phyloP scores from a whole-genome alignment of 352 stramenopile species.

The Phytophthora megakarya region DNA sequence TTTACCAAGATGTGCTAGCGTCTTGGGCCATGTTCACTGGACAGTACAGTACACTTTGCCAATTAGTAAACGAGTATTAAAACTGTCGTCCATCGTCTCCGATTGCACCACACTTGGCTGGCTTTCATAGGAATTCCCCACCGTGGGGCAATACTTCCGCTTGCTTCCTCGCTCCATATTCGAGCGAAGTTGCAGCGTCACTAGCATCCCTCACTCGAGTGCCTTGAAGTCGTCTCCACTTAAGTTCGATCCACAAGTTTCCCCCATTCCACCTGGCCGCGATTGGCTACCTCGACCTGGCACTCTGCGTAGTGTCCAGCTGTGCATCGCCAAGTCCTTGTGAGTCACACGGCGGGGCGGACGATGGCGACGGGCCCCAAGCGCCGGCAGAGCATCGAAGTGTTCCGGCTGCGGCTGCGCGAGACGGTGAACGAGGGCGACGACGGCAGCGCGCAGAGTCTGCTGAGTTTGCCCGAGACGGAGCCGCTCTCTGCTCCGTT shows the following conservation, averaged over 20 bases:
- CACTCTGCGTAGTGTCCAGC: not conserved
- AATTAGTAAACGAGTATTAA: too few relatives aligned
- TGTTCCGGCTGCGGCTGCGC: slow-evolving; percentile 68
- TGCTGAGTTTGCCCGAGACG: slow-evolving; percentile 33
- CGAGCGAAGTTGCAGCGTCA: not conserved
- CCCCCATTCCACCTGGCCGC: slow-evolving; percentile 19
- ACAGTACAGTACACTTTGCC: too few relatives aligned
- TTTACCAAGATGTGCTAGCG: too few relatives aligned
- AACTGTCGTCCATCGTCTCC: too few relatives aligned
- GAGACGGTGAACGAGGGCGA: slow-evolving; percentile 70
- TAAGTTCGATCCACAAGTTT: slow-evolving; percentile 8
- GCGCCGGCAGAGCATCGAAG: slow-evolving; percentile 59
- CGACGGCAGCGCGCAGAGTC: slow-evolving; percentile 29
- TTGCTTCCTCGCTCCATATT: not conserved
- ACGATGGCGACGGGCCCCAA: slow-evolving; percentile 26
- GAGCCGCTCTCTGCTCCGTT: not conserved
- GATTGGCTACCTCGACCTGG: slow-evolving; percentile 23
- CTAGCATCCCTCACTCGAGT: not conserved
- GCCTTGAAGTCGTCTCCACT: not conserved
- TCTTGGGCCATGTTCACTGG: too few relatives aligned
- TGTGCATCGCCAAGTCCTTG: not conserved
- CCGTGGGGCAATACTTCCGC: too few relatives aligned
- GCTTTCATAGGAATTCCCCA: too few relatives aligned
- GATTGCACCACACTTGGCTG: too few relatives aligned
- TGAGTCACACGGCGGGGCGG: not conserved